Base-by-base conservation (phyloP, 2,329 filamentous ascomycete genomes). In the Diplodia intermedia region DNA sequence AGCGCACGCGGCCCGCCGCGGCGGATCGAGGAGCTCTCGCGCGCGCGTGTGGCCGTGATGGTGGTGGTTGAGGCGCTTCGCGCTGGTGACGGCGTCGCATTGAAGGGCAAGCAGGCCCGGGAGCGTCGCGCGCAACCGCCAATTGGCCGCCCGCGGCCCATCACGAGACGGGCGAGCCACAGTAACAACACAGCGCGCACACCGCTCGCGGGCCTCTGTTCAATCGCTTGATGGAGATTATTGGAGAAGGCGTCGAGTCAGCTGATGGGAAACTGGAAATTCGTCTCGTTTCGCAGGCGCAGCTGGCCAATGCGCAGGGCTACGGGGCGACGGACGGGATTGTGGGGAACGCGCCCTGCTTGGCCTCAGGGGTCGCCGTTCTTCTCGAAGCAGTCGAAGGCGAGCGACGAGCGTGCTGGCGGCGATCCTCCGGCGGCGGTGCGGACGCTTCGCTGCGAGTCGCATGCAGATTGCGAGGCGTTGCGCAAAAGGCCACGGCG, bases 171-270 rank as follows among this genome's bases (percentile, higher is more conserved):
- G 56, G 38, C 56, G 56, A 61, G 57, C 57, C 40, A 61, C 57
- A 61, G 60, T 63, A 63, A 63, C 60, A 63, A 38, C 60, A 47
- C 60, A 63, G 60, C 60, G 60, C 60, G 60, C 60, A 63, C 60
- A 63, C 60, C 60, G 60, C 60, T 63, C 36, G 43, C 26, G 9
- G 43, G 40, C 57, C 40, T 50, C n/a, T 40, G 40, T 26, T 49
- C 47, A 52, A 38, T 52, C 47, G 60, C 60, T 49, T 26, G 38
- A 52, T 63, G 47, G 47, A 63, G 60, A 63, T 63, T 47, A 47
- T 47, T 63, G 60, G 47, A 61, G 57, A 49, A 61, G 40, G 33
- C 23, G 57, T 18, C 26, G 60, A 63, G 60, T 63, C 60, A 63
- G 60, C 60, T 63, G 60, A 63, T 63, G 60, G 43, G 50, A 61